A percentile compares a stretch with the other conserved stretches of the same genome.
phyloP scores from a whole-genome alignment of 495 filamentous ascomycete species.

The Talaromyces thailandensis region DNA sequence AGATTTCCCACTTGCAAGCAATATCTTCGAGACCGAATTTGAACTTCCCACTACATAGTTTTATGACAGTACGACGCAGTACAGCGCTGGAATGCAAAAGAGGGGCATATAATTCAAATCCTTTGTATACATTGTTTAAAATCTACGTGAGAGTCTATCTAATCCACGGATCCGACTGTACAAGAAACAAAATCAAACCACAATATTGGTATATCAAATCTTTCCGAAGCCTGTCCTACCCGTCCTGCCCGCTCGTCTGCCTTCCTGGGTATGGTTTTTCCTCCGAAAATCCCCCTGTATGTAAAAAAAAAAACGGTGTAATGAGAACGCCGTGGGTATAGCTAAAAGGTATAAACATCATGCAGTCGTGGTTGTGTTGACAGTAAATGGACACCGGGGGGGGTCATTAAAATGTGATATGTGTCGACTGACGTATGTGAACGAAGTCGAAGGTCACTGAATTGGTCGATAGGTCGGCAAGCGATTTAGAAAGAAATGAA shows the following conservation, averaged over 20 bases:
- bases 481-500: neutral
- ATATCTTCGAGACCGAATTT: too few species aligned
- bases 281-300: neutral
- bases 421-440: neutral
- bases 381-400: neutral
- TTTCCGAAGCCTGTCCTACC: neutral
- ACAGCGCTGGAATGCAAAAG: too few species aligned
- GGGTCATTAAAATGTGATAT: neutral
- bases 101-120: too few species aligned
- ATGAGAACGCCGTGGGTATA: neutral
- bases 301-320: too few species aligned
- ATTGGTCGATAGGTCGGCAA: neutral
- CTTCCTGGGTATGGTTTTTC: neutral
- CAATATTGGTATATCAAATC: neutral
- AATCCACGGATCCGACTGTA: neutral
- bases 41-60: too few species aligned
- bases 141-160: neutral
- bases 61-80: too few species aligned
- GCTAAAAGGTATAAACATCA: neutral
- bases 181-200: neutral
- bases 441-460: neutral
- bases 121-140: neutral
- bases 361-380: neutral
- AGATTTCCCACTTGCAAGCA: too few species aligned
- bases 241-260: neutral